These are phyloP conservation scores for Trichomonas tenax DNA, from an alignment of 208 protist genomes.

Conservation along the genomic window DNA sequence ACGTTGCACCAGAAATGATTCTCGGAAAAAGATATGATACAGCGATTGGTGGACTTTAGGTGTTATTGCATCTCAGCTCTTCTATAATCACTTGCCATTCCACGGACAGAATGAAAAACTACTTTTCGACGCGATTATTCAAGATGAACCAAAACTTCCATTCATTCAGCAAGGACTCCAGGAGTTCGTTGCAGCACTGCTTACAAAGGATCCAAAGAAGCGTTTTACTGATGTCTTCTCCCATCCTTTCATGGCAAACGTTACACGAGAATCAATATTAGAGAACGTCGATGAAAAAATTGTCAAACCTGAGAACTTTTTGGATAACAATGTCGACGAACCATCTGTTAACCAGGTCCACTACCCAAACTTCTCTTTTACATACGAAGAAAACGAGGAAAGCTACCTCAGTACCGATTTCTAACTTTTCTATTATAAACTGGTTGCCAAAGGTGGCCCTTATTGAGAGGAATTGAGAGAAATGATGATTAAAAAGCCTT, in stretches of 20 bases:
- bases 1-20: slow-evolving; percentile 8
- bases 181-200: not conserved
- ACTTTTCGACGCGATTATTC: not conserved
- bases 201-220: not conserved
- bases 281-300: not conserved
- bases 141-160: not conserved
- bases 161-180: not conserved
- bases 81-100: not conserved
- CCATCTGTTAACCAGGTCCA: not conserved
- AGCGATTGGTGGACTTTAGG: not conserved
- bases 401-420: not conserved
- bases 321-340: not conserved
- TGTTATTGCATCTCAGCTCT: not conserved
- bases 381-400: not conserved
- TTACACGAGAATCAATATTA: not conserved
- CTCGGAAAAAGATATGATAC: not conserved
- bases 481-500: too few species aligned
- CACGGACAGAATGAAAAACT: not conserved
- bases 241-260: not conserved
- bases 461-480: too few species aligned
- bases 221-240: not conserved
- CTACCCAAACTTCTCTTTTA: not conserved
- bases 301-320: not conserved
- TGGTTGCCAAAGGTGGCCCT: too few species aligned
- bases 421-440: too few species aligned